Conservation (phyloP, 257 asterid genomes). For the Handroanthus guayacan region DNA sequence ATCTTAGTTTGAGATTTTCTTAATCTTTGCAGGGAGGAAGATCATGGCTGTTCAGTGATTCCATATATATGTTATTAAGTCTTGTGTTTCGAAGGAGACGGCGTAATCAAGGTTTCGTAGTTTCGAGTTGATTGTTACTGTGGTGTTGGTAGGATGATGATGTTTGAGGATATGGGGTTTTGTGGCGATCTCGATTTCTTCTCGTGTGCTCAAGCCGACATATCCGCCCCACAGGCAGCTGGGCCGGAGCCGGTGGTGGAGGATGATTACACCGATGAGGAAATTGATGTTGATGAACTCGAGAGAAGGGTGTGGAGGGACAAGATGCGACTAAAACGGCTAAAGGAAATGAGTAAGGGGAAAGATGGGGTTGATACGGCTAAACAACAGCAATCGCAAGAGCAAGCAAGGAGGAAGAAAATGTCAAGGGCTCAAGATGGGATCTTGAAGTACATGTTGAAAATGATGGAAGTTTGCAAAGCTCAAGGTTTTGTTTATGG, state of each 20-base stretch:
- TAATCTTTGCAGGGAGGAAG: slow-evolving; percentile 44
- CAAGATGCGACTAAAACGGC: slow-evolving; percentile 69
- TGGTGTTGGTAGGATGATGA: slow-evolving; percentile 58
- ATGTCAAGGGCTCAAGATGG: slow-evolving; percentile 98
- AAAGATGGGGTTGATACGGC: slow-evolving; percentile 63
- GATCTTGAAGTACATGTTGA: slow-evolving; percentile 87
- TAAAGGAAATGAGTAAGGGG: slow-evolving; percentile 71
- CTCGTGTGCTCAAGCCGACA: slow-evolving; percentile 51
- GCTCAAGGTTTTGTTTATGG: slow-evolving; percentile 97
- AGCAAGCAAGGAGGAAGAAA: slow-evolving; percentile 93
- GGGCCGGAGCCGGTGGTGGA: slow-evolving; percentile 60
- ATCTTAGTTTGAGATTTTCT: not conserved
- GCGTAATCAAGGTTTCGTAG: slow-evolving; percentile 16
- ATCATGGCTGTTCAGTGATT: not conserved
- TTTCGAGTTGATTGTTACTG: slow-evolving; percentile 23
- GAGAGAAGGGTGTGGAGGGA: slow-evolving; percentile 92
- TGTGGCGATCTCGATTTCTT: slow-evolving; percentile 80
- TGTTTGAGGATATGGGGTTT: slow-evolving; percentile 80
- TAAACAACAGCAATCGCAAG: slow-evolving; percentile 85
- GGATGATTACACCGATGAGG: slow-evolving; percentile 83
- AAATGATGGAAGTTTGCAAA: slow-evolving; percentile 95
- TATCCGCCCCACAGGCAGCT: slow-evolving; percentile 43
- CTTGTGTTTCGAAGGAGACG: not conserved
- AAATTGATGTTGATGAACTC: slow-evolving; percentile 81
- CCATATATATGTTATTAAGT: not conserved